Conservation (phyloP, 306 rosid species). For the Malus fusca region DNA sequence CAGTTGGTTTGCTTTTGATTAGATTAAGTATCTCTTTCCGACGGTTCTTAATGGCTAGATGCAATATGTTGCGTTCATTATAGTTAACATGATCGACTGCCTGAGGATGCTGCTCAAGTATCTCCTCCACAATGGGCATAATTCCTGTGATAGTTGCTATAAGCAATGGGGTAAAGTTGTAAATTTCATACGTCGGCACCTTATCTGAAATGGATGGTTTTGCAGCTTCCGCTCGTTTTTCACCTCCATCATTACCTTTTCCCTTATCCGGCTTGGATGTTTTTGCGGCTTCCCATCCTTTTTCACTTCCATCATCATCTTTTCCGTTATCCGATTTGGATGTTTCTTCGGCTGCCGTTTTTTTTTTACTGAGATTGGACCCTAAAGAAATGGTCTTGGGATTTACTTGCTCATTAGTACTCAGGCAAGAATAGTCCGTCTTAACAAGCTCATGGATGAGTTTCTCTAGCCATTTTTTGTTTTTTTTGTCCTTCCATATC, state of each 20-base stretch:
- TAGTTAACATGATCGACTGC: background rate
- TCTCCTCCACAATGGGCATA: constrained; percentile 7
- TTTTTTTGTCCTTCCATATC: background rate
- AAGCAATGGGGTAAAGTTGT: background rate
- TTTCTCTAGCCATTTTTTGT: background rate
- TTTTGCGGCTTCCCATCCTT: background rate
- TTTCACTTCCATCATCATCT: background rate
- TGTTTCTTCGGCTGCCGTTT: background rate
- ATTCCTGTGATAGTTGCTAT: constrained; percentile 6
- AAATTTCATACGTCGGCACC: background rate
- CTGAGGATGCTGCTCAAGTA: constrained; percentile 5
- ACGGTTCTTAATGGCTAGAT: constrained; percentile 10
- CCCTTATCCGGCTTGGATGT: background rate
- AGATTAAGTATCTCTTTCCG: background rate
- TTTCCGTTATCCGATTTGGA: background rate
- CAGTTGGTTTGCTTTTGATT: background rate
- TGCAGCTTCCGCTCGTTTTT: background rate
- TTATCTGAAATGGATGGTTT: no score
- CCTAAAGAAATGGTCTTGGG: background rate
- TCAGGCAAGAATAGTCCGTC: background rate
- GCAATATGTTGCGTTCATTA: constrained; percentile 13
- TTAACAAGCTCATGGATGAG: background rate
- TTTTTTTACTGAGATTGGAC: background rate
- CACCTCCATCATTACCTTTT: background rate
- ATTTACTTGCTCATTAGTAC: fast-evolving